phyloP scores from a whole-genome alignment of 257 asterid genomes.

The Anisodus tanguticus region DNA sequence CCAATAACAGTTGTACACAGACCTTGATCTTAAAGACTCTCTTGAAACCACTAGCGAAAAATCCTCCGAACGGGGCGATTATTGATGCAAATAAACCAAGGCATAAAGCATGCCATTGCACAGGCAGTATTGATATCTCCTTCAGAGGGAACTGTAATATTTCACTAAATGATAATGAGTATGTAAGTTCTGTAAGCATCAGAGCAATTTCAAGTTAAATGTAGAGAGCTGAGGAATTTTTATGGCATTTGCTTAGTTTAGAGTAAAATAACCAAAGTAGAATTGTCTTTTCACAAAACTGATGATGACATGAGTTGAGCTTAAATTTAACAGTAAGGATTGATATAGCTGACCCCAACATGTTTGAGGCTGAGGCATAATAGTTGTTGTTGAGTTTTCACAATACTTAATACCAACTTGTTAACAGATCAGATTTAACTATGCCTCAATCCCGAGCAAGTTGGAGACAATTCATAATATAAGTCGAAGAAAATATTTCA shows the following conservation, averaged over 20 bases:
- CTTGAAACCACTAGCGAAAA: slow-evolving; percentile 97
- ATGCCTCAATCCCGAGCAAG: neutral
- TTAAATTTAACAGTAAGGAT: neutral
- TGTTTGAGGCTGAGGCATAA: neutral
- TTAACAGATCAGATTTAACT: neutral
- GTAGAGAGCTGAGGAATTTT: neutral
- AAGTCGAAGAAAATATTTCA: neutral
- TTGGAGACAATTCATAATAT: neutral
- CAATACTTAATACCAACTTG: neutral
- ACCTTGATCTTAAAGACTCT: slow-evolving; percentile 99
- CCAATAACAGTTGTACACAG: neutral
- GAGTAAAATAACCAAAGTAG: no score
- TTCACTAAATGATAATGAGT: slow-evolving; percentile 26
- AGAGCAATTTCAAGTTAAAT: neutral
- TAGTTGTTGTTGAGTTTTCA: neutral
- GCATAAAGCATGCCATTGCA: slow-evolving; percentile 83
- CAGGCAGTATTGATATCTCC: slow-evolving; percentile 65
- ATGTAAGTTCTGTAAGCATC: neutral
- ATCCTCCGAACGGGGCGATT: slow-evolving; percentile 98
- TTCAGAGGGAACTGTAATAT: slow-evolving; percentile 67
- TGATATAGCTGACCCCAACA: neutral
- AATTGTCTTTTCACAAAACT: neutral
- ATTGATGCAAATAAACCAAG: slow-evolving; percentile 89
- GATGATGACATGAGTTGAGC: neutral
- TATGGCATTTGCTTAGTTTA: neutral